These are phyloP conservation scores for Lentinula edodes DNA, from an alignment of 768 basidiomycete genomes.

Conservation along the genomic window DNA sequence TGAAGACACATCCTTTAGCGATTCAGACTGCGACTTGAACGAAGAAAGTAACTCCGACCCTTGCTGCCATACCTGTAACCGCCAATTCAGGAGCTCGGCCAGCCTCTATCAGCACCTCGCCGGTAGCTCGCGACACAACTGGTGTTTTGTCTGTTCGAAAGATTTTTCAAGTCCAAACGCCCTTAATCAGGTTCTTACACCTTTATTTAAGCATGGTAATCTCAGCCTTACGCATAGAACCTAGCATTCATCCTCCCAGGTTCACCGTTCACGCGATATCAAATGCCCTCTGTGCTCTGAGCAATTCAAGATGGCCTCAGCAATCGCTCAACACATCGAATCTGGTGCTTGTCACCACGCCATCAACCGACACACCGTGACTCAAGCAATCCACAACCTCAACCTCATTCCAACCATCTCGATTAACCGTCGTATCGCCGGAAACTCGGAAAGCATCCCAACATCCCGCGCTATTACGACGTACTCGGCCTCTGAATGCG, in stretches of 20 bases:
- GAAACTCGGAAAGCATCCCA: not conserved
- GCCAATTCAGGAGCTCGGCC: conserved; percentile 14
- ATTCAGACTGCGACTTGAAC: too few relatives aligned
- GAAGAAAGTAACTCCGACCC: conserved; percentile 1
- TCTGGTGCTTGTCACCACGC: conserved; percentile 26
- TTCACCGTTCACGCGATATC: conserved; percentile 19
- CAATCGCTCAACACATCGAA: conserved; percentile 34
- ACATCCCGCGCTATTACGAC: conserved; percentile 10
- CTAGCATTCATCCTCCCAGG: conserved; percentile 21
- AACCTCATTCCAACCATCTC: conserved; percentile 24
- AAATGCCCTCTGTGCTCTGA: conserved; percentile 28
- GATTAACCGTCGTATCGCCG: conserved; percentile 22
- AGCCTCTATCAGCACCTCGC: conserved; percentile 18
- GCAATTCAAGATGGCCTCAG: conserved; percentile 29
- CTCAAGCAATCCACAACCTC: conserved; percentile 24
- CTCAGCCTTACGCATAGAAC: not conserved
- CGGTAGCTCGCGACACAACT: conserved; percentile 21
- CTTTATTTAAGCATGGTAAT: not conserved
- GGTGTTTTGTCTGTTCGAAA: conserved; percentile 27
- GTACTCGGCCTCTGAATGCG: conserved; percentile 25
- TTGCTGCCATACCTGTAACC: conserved; percentile 17
- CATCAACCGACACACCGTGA: conserved; percentile 31
- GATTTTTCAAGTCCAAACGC: conserved; percentile 19
- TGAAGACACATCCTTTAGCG: too few relatives aligned
- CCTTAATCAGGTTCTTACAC: conserved; percentile 15